A percentile compares a stretch with the other conserved stretches of the same genome.
Evolutionary conservation across 495 filamentous ascomycete genomes (phyloP).

Genomic region (Penicillium pulvis): DNA sequence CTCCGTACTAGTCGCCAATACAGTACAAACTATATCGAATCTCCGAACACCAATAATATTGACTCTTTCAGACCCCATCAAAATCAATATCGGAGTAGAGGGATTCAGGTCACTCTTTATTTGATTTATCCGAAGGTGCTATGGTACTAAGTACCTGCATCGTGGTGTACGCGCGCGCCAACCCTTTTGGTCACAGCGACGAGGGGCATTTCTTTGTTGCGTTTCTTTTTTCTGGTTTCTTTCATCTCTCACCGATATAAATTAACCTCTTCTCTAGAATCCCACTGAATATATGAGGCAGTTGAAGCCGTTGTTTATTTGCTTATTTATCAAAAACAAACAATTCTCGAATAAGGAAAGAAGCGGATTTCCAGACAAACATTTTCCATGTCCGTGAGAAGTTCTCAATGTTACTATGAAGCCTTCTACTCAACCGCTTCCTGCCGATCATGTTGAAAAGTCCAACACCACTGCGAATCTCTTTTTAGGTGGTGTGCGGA

Average conservation of each 20-base stretch:
- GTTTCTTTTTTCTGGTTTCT: neutral
- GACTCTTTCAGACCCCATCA: no score
- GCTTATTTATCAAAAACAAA: neutral
- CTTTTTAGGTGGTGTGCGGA: constrained; percentile 66
- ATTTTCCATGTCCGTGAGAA: neutral
- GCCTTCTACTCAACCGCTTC: constrained; percentile 8
- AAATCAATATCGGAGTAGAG: no score
- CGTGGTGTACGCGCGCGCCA: neutral
- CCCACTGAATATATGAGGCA: neutral
- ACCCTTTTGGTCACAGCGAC: neutral
- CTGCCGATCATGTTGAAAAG: constrained; percentile 42
- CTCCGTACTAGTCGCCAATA: no score
- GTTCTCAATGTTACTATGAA: constrained; percentile 4
- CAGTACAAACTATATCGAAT: no score
- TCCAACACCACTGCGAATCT: constrained; percentile 71
- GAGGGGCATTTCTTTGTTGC: neutral
- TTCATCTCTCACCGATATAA: neutral
- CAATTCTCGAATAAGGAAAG: no score
- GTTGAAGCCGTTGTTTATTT: no score
- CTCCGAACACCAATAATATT: no score
- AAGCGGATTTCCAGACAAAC: neutral
- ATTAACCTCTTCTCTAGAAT: no score
- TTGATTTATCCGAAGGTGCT: no score
- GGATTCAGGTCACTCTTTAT: no score
- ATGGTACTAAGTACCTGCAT: neutral